These are phyloP conservation scores for Claviceps fusiformis DNA, from an alignment of 2,329 filamentous ascomycete species.

Conservation along the genomic window DNA sequence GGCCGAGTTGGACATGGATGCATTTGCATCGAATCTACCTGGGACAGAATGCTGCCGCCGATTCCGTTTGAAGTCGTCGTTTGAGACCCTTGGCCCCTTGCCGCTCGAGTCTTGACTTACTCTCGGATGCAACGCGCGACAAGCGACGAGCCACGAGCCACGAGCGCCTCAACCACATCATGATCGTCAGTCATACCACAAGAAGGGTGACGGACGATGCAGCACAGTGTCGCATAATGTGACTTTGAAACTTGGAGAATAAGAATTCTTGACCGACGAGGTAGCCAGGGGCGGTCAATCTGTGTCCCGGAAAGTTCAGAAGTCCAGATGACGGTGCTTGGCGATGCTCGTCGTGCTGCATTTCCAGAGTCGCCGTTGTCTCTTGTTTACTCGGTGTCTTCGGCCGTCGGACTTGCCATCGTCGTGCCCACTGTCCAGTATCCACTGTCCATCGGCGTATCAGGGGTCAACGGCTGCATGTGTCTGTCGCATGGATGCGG, in stretches of 20 bases:
- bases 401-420: neutral
- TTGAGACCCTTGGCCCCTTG: neutral
- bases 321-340: neutral
- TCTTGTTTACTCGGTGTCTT: neutral
- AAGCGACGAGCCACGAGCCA: neutral
- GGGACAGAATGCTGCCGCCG: neutral
- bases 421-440: too few relatives aligned
- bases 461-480: neutral
- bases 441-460: neutral
- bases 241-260: neutral
- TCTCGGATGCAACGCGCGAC: neutral
- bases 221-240: neutral
- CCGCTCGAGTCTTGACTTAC: neutral
- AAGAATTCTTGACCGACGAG: neutral
- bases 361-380: neutral
- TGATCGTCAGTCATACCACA: neutral
- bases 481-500: neutral
- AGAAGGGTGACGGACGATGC: too few relatives aligned
- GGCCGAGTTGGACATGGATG: neutral
- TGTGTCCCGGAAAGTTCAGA: neutral
- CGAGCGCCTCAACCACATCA: neutral
- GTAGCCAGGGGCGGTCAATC: neutral
- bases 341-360: neutral
- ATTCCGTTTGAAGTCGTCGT: neutral
- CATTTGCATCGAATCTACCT: neutral